Percentiles rank a stretch among this genome's conserved stretches.
Conservation (phyloP, 192 early-diverging fungal species). For the Backusella australiensis region DNA sequence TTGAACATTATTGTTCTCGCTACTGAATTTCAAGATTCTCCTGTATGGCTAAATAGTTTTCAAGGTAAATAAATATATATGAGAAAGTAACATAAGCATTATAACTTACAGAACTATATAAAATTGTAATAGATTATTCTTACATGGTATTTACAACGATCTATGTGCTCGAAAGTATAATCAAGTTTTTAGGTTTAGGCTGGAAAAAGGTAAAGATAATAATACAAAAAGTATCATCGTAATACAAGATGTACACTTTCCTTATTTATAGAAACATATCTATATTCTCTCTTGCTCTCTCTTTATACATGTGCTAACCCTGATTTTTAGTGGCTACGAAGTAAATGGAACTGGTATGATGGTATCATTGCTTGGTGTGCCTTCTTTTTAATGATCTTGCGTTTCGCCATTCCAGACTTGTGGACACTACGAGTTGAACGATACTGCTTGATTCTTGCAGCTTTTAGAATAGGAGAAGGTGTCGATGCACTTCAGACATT, state of each 20-base stretch:
- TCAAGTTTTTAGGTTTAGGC: conserved; percentile 47
- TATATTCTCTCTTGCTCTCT: neutral
- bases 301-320: neutral
- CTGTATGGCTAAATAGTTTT: conserved; percentile 23
- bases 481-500: conserved; percentile 26
- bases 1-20: conserved; percentile 38
- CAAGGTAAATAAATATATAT: conserved; percentile 20
- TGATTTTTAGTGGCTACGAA: conserved; percentile 23
- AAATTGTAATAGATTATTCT: conserved; percentile 28
- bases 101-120: neutral
- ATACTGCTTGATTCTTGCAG: conserved; percentile 28
- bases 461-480: conserved; percentile 30
- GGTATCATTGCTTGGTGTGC: conserved; percentile 25
- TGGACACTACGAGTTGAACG: conserved; percentile 34
- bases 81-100: neutral
- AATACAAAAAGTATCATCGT: too few relatives aligned
- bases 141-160: conserved; percentile 39
- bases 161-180: conserved; percentile 42
- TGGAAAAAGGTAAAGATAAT: conserved; percentile 32
- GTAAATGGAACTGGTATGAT: conserved; percentile 36
- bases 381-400: conserved; percentile 16
- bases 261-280: neutral
- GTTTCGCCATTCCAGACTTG: conserved; percentile 22
- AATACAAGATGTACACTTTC: neutral
- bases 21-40: conserved; percentile 27